Evolutionary conservation across 805 yeast genomes (phyloP).

Genomic region (Candida tibetensis): DNA sequence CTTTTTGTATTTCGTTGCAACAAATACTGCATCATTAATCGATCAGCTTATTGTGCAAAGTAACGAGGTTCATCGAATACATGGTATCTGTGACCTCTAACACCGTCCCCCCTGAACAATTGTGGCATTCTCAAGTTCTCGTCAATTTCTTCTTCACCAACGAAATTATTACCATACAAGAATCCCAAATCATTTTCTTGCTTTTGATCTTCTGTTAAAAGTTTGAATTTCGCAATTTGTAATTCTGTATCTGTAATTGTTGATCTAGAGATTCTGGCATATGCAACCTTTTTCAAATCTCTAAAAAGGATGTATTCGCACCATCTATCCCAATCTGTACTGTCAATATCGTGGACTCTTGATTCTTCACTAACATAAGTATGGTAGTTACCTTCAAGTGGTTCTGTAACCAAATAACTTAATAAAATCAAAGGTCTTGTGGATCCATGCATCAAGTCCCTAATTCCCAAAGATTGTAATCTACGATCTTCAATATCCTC

Average conservation of each 20-base stretch:
- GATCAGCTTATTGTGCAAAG: constrained; percentile 36
- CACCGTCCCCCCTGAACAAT: constrained; percentile 83
- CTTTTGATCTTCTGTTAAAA: constrained; percentile 40
- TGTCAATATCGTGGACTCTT: constrained; percentile 92
- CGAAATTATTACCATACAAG: constrained; percentile 53
- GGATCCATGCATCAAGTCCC: constrained; percentile 78
- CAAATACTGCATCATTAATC: neutral
- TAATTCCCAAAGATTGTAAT: constrained; percentile 73
- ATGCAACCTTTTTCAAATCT: constrained; percentile 81
- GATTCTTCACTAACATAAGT: constrained; percentile 81
- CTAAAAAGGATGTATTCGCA: constrained; percentile 94
- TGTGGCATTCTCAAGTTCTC: constrained; percentile 72
- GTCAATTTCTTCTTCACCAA: constrained; percentile 56
- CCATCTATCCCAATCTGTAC: constrained; percentile 96
- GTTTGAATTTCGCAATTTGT: constrained; percentile 88
- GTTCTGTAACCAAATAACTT: constrained; percentile 88
- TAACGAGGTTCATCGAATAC: constrained; percentile 94
- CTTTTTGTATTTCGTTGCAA: no score
- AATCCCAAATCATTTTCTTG: constrained; percentile 32
- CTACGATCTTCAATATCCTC: constrained; percentile 94
- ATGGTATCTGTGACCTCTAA: constrained; percentile 89
- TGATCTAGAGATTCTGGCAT: constrained; percentile 90
- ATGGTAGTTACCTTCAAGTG: constrained; percentile 85
- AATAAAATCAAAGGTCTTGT: constrained; percentile 80
- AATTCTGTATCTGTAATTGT: constrained; percentile 96